A percentile compares a stretch with the other conserved stretches of the same genome.
Evolutionary conservation across 495 filamentous ascomycete genomes (phyloP).

Genomic region (Platismatia glauca): DNA sequence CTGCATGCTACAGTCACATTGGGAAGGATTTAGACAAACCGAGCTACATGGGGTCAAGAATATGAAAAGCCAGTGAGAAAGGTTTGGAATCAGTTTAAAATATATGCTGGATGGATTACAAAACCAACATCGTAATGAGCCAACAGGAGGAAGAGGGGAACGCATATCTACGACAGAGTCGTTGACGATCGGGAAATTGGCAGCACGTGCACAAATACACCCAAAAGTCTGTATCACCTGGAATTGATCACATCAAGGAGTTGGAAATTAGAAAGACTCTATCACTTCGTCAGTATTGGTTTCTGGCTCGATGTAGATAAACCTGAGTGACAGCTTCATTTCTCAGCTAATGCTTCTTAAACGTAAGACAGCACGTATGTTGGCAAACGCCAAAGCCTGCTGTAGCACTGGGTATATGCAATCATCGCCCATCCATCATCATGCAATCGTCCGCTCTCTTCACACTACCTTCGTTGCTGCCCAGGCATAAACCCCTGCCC

Average conservation of each 20-base stretch:
- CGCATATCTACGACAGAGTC: no score
- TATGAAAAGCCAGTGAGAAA: no score
- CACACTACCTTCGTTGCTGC: slow-evolving; percentile 16
- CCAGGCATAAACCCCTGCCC: slow-evolving; percentile 1
- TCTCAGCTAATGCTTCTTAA: background rate
- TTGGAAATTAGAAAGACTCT: background rate
- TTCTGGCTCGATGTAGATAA: background rate
- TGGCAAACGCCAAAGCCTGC: background rate
- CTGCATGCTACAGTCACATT: no score
- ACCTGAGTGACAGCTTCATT: background rate
- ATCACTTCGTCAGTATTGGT: background rate
- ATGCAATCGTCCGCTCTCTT: background rate
- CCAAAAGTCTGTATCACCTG: background rate
- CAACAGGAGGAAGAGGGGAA: no score
- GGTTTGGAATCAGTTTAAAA: no score
- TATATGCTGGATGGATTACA: no score
- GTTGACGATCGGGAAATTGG: no score
- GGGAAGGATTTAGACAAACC: no score
- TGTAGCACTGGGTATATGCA: slow-evolving; percentile 18
- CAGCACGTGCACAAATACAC: no score
- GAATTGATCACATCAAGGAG: background rate
- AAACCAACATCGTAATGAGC: no score
- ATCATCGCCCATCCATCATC: slow-evolving; percentile 13
- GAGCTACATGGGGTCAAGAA: no score
- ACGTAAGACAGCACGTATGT: background rate